Percentiles rank a stretch among this genome's conserved stretches.
Conservation (phyloP, 352 stramenopile species). For the Globisporangium mamillatum region DNA sequence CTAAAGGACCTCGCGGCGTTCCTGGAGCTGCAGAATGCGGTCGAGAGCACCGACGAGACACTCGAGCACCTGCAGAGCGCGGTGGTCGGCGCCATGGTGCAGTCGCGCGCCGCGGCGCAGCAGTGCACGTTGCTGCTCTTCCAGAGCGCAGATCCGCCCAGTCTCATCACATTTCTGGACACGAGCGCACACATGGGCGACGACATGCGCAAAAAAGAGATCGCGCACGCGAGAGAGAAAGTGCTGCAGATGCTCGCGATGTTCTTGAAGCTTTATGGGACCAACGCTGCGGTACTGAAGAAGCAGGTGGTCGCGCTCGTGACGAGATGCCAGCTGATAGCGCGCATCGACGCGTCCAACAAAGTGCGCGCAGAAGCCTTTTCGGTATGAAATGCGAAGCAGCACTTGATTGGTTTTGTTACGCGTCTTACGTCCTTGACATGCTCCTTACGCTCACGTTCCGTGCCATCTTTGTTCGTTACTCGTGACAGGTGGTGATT, state of each 20-base stretch:
- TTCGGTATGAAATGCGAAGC: conserved; percentile 22
- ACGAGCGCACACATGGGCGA: conserved; percentile 42
- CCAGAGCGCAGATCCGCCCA: conserved; percentile 47
- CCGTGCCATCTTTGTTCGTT: background rate
- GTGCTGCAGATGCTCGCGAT: conserved; percentile 48
- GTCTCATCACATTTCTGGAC: conserved; percentile 57
- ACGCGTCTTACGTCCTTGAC: background rate
- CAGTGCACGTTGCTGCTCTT: conserved; percentile 68
- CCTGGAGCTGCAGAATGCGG: conserved; percentile 51
- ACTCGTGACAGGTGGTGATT: conserved; percentile 41
- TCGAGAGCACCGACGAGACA: conserved; percentile 67
- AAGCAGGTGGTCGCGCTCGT: conserved; percentile 44
- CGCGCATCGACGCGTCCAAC: conserved; percentile 56
- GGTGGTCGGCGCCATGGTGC: conserved; percentile 43
- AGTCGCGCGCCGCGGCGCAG: conserved; percentile 53
- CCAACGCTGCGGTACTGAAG: conserved; percentile 41
- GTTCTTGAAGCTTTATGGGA: conserved; percentile 54
- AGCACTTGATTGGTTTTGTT: background rate
- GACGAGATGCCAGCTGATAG: conserved; percentile 48
- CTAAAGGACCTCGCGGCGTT: conserved; percentile 63
- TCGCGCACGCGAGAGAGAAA: conserved; percentile 40
- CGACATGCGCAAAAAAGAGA: conserved; percentile 55
- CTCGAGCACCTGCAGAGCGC: conserved; percentile 52
- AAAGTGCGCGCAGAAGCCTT: conserved; percentile 58
- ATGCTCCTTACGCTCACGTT: background rate